Evolutionary conservation across 768 basidiomycete species (phyloP).

Genomic region (Trametes elegans): DNA sequence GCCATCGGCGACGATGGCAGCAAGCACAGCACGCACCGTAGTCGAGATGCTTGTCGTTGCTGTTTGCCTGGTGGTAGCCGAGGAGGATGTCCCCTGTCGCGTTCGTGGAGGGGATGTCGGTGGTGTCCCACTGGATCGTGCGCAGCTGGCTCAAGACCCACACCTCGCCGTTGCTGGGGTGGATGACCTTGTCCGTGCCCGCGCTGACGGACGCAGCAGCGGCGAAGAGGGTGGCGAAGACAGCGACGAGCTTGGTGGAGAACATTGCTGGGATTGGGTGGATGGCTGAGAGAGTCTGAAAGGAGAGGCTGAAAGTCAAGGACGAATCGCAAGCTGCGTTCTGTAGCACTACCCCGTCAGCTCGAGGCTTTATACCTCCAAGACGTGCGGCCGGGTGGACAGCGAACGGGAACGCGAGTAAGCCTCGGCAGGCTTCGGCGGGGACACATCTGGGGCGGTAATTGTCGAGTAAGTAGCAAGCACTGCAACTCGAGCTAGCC

Average conservation of each 20-base stretch:
- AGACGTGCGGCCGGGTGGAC: too few species aligned
- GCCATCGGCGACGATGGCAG: too few species aligned
- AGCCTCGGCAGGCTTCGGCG: too few species aligned
- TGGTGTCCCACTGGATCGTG: constrained; percentile 44
- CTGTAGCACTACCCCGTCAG: background rate
- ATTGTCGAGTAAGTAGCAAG: too few species aligned
- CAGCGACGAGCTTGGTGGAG: constrained; percentile 13
- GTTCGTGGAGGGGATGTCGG: constrained; percentile 38
- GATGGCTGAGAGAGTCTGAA: background rate
- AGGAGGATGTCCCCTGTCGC: constrained; percentile 44
- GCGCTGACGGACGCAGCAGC: constrained; percentile 31
- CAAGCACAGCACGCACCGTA: constrained; percentile 36
- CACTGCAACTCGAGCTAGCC: too few species aligned
- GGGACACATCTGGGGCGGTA: too few species aligned
- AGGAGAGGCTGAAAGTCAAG: background rate
- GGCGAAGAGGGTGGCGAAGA: constrained; percentile 27
- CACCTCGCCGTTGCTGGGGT: constrained; percentile 30
- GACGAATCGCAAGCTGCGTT: background rate
- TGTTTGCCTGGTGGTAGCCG: constrained; percentile 36
- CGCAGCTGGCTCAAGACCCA: constrained; percentile 40
- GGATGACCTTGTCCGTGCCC: constrained; percentile 31
- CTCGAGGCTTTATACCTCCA: too few species aligned
- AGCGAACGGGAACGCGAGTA: too few species aligned
- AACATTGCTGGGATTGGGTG: constrained; percentile 5
- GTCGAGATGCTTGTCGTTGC: constrained; percentile 39